These are phyloP conservation scores for Rhodotorula diobovata DNA, from an alignment of 768 basidiomycete species.

Conservation along the genomic window DNA sequence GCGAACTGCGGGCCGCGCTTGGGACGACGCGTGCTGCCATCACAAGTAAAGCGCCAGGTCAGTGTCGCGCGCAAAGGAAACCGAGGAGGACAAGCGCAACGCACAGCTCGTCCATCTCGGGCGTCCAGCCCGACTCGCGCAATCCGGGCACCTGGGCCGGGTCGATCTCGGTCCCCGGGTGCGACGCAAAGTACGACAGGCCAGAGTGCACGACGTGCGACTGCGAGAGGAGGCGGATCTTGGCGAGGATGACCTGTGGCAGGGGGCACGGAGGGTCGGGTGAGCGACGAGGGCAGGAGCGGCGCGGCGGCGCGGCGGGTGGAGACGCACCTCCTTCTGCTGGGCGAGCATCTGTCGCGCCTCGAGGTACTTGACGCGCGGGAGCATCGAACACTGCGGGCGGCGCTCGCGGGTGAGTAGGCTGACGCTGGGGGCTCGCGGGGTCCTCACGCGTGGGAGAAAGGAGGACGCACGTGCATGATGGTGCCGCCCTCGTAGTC, in stretches of 20 bases:
- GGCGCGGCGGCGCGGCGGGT: not conserved
- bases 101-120: conserved; percentile 69
- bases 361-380: conserved; percentile 80
- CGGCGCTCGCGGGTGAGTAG: not conserved
- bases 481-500: conserved; percentile 99
- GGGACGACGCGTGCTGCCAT: conserved; percentile 49
- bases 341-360: conserved; percentile 67
- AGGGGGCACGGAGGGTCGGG: not conserved
- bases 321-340: conserved; percentile 64
- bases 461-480: conserved; percentile 62
- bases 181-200: conserved; percentile 51
- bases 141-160: conserved; percentile 82
- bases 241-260: conserved; percentile 65
- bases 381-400: conserved; percentile 75
- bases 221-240: conserved; percentile 77
- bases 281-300: not conserved
- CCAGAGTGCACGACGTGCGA: conserved; percentile 83
- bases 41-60: not conserved
- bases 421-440: not conserved
- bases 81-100: not conserved
- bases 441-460: too few relatives aligned
- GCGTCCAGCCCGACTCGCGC: conserved; percentile 79
- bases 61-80: not conserved
- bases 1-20: conserved; percentile 56
- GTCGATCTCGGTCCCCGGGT: conserved; percentile 51